Evolutionary conservation across 441 rosid species (phyloP).

Genomic region (Aquilaria agallochum): DNA sequence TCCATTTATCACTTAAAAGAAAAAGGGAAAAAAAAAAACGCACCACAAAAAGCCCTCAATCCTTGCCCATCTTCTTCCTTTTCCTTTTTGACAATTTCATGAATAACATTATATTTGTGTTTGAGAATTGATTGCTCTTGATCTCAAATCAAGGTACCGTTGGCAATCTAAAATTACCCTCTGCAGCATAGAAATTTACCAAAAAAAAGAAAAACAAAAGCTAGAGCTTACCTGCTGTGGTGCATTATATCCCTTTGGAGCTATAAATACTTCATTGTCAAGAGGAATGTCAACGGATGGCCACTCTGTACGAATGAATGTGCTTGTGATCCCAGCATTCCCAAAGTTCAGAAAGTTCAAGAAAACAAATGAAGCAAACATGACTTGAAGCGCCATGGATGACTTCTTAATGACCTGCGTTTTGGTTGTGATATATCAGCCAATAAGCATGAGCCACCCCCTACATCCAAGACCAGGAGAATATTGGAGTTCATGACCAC

Average conservation of each 20-base stretch:
- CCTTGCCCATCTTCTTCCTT: too few relatives aligned
- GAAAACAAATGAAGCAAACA: constrained; percentile 29
- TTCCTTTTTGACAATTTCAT: too few relatives aligned
- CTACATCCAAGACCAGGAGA: constrained; percentile 13
- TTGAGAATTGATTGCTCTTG: too few relatives aligned
- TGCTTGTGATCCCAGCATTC: constrained; percentile 48
- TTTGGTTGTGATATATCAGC: constrained; percentile 23
- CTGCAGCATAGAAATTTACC: background rate
- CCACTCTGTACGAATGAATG: constrained; percentile 51
- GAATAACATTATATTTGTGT: too few relatives aligned
- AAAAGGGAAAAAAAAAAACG: too few relatives aligned
- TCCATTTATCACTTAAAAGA: too few relatives aligned
- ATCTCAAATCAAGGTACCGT: too few relatives aligned
- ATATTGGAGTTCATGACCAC: too few relatives aligned
- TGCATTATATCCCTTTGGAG: constrained; percentile 62
- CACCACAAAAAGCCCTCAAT: too few relatives aligned
- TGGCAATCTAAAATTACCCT: background rate
- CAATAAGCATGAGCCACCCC: constrained; percentile 10
- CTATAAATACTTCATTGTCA: constrained; percentile 46
- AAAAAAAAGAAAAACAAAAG: background rate
- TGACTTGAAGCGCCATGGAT: constrained; percentile 22
- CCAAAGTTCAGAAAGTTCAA: constrained; percentile 31
- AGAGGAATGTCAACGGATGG: constrained; percentile 66
- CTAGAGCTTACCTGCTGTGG: constrained; percentile 54
- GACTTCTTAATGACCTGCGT: constrained; percentile 23